Conservation (phyloP, 1,139 yeast genomes). For the Taiozyma sp. region DNA sequence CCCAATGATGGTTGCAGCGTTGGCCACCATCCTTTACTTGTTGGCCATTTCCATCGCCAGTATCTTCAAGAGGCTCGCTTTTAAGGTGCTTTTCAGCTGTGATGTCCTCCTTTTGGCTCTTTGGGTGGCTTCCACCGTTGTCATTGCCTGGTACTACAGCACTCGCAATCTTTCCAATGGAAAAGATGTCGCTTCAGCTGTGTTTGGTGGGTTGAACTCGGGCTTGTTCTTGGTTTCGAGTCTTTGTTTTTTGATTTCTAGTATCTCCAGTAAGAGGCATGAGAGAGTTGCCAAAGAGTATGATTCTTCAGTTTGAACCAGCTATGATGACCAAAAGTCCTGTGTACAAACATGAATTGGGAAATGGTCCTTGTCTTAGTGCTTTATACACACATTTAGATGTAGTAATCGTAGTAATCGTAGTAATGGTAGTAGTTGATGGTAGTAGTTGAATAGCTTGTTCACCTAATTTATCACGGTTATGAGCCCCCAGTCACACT, state of each 20-base stretch:
- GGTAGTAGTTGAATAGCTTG: too few species aligned
- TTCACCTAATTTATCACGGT: background rate
- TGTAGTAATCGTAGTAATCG: too few species aligned
- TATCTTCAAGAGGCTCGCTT: background rate
- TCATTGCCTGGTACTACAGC: background rate
- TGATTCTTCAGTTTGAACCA: background rate
- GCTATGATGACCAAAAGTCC: too few species aligned
- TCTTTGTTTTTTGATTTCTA: background rate
- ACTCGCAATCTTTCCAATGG: background rate
- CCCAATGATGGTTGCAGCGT: background rate
- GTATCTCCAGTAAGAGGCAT: background rate
- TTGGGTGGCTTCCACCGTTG: background rate
- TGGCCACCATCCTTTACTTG: background rate
- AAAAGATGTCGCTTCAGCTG: background rate
- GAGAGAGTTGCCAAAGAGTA: background rate
- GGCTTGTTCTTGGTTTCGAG: background rate
- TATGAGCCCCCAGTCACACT: background rate
- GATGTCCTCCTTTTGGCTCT: background rate
- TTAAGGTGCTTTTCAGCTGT: background rate
- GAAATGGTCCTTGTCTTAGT: too few species aligned
- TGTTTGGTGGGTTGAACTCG: background rate
- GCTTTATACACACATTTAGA: too few species aligned
- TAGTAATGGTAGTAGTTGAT: too few species aligned
- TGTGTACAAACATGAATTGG: too few species aligned
- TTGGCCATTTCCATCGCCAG: background rate